phyloP scores from a whole-genome alignment of 257 asterid species.

The Parsonsia alboflavescens region DNA sequence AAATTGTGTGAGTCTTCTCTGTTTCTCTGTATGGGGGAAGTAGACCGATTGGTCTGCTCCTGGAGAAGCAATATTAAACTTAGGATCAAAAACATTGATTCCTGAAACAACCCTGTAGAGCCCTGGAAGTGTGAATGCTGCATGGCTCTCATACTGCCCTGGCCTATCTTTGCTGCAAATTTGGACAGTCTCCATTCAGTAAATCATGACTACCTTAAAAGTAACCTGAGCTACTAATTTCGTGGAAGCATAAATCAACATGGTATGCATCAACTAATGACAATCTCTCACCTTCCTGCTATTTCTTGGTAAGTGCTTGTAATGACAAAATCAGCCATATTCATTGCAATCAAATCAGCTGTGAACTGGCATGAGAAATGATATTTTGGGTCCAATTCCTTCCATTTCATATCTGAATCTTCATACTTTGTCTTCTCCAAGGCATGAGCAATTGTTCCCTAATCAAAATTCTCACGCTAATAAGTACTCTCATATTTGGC shows the following conservation, averaged over 20 bases:
- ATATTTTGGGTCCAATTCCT: conserved; percentile 69
- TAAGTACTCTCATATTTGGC: neutral
- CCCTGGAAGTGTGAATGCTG: conserved; percentile 79
- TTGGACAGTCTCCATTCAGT: neutral
- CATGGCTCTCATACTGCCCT: conserved; percentile 88
- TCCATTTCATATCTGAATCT: conserved; percentile 84
- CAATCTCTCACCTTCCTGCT: conserved; percentile 66
- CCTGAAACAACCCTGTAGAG: conserved; percentile 77
- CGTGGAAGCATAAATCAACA: neutral
- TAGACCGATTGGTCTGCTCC: conserved; percentile 86
- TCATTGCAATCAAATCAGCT: conserved; percentile 91
- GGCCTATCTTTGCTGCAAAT: conserved; percentile 80
- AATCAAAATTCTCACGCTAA: conserved; percentile 13
- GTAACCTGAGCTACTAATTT: neutral
- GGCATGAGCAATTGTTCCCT: conserved; percentile 97
- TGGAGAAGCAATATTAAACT: conserved; percentile 85
- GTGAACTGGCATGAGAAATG: conserved; percentile 92
- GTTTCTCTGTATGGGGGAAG: conserved; percentile 65
- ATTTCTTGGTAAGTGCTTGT: conserved; percentile 94
- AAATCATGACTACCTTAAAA: neutral
- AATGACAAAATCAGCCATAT: conserved; percentile 80
- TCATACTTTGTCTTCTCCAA: conserved; percentile 92
- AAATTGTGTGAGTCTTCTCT: conserved; percentile 50
- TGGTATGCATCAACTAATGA: neutral
- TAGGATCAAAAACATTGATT: conserved; percentile 75